Percentiles rank a stretch among this genome's conserved stretches.
Conservation (phyloP, 148 eudicot species). For the Rheum nobile region DNA sequence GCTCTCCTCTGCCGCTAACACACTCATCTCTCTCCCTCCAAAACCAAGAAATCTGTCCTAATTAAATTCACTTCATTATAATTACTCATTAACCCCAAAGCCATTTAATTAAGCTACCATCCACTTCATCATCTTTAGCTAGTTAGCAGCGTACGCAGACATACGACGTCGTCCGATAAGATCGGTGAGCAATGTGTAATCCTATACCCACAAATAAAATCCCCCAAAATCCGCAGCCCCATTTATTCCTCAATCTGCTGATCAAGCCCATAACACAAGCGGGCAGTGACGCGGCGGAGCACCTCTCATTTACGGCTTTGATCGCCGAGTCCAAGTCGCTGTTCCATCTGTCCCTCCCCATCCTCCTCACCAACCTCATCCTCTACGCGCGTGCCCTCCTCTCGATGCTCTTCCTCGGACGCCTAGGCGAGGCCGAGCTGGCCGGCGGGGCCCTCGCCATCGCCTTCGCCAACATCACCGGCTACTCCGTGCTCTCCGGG, state of each 20-base stretch:
- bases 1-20: neutral
- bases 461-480: constrained; percentile 76
- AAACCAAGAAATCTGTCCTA: neutral
- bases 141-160: too few species aligned
- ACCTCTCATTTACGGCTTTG: neutral
- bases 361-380: neutral
- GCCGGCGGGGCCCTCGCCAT: constrained; percentile 81
- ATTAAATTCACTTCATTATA: neutral
- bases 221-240: neutral
- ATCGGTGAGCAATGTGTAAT: neutral
- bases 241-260: neutral
- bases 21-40: too few species aligned
- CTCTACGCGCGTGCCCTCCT: constrained; percentile 1
- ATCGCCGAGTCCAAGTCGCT: neutral
- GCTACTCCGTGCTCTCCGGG: constrained; percentile 77
- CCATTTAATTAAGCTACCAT: neutral
- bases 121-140: neutral
- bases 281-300: too few species aligned
- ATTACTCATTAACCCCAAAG: too few species aligned
- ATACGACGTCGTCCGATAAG: too few species aligned
- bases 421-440: constrained; percentile 44
- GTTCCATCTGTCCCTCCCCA: neutral
- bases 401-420: constrained; percentile 53
- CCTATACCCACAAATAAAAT: neutral
- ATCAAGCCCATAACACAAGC: neutral